phyloP scores from a whole-genome alignment of 139 green algal genomes.

The Auxenochlorella pyrenoidosa region DNA sequence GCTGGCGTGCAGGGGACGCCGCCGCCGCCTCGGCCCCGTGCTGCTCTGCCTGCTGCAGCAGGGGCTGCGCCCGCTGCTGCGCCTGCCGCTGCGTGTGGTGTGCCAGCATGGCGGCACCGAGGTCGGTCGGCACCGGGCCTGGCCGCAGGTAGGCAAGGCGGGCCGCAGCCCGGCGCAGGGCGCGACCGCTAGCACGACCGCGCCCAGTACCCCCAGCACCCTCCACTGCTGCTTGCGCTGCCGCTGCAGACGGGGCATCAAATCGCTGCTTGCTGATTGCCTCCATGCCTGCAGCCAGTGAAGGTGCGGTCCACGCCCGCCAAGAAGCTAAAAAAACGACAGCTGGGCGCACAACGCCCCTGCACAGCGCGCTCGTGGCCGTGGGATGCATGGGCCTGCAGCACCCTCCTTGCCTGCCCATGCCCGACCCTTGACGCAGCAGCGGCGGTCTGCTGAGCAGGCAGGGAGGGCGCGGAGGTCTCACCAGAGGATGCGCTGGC shows the following conservation, averaged over 20 bases:
- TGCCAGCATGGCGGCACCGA: neutral
- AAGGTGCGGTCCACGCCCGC: neutral
- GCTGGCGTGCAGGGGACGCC: neutral
- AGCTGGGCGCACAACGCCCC: too few relatives aligned
- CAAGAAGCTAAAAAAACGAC: neutral
- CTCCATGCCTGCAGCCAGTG: constrained; percentile 27
- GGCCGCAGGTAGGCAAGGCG: neutral
- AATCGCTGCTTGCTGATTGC: constrained; percentile 34
- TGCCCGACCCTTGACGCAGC: too few relatives aligned
- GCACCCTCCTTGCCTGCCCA: too few relatives aligned
- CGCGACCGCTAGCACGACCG: neutral
- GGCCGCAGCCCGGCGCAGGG: neutral
- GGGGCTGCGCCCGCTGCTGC: neutral
- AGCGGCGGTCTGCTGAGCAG: neutral
- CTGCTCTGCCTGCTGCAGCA: neutral
- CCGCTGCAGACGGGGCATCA: neutral
- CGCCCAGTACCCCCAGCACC: neutral
- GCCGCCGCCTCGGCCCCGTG: neutral
- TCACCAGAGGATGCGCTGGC: constrained; percentile 26
- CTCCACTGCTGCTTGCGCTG: neutral
- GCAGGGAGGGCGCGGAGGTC: neutral
- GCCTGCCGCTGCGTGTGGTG: neutral
- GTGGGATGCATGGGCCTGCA: too few relatives aligned
- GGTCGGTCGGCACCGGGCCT: neutral
- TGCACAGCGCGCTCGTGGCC: too few relatives aligned